Conservation (phyloP, 495 filamentous ascomycete species). For the Penicillium bovifimosum region DNA sequence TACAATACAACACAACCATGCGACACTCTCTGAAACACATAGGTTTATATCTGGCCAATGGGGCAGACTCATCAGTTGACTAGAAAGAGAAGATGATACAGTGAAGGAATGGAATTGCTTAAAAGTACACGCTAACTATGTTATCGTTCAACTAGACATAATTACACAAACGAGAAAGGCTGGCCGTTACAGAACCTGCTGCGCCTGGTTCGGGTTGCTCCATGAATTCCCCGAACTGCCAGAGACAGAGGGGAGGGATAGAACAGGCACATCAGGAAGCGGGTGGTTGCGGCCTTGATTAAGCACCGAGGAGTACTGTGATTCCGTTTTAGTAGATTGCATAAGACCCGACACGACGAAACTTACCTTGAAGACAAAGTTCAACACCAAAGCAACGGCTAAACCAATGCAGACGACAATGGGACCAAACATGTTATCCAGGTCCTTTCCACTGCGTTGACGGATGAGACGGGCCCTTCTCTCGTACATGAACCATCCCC, state of each 20-base stretch:
- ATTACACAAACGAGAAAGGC: background rate
- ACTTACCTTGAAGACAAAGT: conserved; percentile 75
- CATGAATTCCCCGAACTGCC: conserved; percentile 11
- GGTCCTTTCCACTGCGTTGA: conserved; percentile 80
- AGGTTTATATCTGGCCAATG: too few relatives aligned
- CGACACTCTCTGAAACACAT: too few relatives aligned
- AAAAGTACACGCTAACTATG: background rate
- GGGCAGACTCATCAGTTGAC: too few relatives aligned
- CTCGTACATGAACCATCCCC: conserved; percentile 83
- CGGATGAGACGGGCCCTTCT: conserved; percentile 71
- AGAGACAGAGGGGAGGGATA: conserved; percentile 13
- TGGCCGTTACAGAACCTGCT: conserved; percentile 18
- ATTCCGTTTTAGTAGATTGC: conserved; percentile 10
- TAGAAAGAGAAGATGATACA: too few relatives aligned
- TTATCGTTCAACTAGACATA: background rate
- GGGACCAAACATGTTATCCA: conserved; percentile 83
- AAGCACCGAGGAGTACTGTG: conserved; percentile 33
- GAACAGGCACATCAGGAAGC: conserved; percentile 1
- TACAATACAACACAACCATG: too few relatives aligned
- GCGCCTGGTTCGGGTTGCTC: conserved; percentile 11
- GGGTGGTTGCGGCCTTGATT: conserved; percentile 20
- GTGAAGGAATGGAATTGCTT: background rate
- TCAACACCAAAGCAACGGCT: conserved; percentile 71
- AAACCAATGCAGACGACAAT: conserved; percentile 76
- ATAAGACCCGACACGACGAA: background rate